Evolutionary conservation across 805 yeast genomes (phyloP).

Genomic region (Kazachstania bromeliacearum): DNA sequence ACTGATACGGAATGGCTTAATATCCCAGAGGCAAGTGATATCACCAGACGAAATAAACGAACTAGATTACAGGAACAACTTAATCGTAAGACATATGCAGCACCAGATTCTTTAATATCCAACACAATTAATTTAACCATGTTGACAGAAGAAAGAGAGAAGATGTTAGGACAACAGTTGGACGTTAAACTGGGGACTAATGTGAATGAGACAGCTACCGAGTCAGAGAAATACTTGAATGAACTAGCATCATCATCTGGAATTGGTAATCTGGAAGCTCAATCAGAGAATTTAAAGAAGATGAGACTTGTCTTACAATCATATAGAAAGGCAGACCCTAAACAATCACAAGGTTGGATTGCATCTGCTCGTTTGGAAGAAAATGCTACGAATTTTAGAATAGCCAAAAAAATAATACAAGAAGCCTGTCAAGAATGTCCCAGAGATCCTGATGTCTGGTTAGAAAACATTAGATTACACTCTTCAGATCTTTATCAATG

Average conservation of each 20-base stretch:
- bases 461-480: conserved; percentile 64
- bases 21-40: conserved; percentile 82
- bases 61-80: conserved; percentile 50
- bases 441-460: conserved; percentile 65
- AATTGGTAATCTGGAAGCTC: conserved; percentile 10
- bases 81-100: conserved; percentile 67
- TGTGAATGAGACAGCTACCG: conserved; percentile 11
- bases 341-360: conserved; percentile 72
- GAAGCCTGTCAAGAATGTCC: conserved; percentile 71
- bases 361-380: conserved; percentile 76
- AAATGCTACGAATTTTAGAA: conserved; percentile 42
- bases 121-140: conserved; percentile 37
- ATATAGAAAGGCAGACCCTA: conserved; percentile 62
- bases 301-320: conserved; percentile 56
- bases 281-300: conserved; percentile 48
- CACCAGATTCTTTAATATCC: conserved; percentile 60
- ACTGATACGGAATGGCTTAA: conserved; percentile 68
- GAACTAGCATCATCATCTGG: conserved; percentile 24
- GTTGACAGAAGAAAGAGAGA: conserved; percentile 56
- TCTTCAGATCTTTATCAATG: conserved; percentile 34
- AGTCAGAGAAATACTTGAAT: conserved; percentile 33
- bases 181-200: conserved; percentile 29
- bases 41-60: conserved; percentile 73
- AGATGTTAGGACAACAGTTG: conserved; percentile 44
- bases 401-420: conserved; percentile 53